Evolutionary conservation across 169 alveolate species (phyloP).

Genomic region (Plasmodium ovale): DNA sequence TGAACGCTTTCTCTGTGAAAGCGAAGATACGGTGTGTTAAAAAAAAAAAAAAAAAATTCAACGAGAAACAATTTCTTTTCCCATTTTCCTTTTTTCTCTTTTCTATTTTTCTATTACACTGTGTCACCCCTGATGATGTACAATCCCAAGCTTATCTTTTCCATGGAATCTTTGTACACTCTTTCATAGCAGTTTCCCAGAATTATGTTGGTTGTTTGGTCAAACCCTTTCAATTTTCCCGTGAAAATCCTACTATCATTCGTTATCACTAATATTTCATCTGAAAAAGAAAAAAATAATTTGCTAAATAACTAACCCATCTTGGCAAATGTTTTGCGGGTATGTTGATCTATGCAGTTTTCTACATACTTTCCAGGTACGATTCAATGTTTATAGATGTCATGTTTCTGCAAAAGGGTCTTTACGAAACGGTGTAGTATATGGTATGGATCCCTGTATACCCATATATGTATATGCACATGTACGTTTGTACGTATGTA

Average conservation of each 20-base stretch:
- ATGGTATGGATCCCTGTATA: no score
- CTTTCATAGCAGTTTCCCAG: constrained; percentile 89
- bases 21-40: no score
- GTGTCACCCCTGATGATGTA: constrained; percentile 89
- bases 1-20: background rate
- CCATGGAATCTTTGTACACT: constrained; percentile 88
- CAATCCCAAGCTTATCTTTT: constrained; percentile 88
- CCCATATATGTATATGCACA: no score
- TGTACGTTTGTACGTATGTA: background rate
- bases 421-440: background rate
- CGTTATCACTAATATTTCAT: constrained; percentile 88
- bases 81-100: background rate
- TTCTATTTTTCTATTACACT: constrained; percentile 81
- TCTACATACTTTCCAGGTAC: constrained; percentile 50
- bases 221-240: constrained; percentile 91
- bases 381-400: constrained; percentile 67
- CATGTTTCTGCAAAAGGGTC: constrained; percentile 9
- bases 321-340: background rate
- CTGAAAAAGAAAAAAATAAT: constrained; percentile 74
- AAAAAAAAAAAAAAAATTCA: background rate
- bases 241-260: constrained; percentile 91
- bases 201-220: constrained; percentile 91
- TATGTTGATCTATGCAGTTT: background rate
- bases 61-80: background rate
- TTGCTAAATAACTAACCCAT: background rate